Evolutionary conservation across 2,329 filamentous ascomycete genomes (phyloP), one percentile per base, ranked within the genome.

Genomic region (Botrytis fabae): DNA sequence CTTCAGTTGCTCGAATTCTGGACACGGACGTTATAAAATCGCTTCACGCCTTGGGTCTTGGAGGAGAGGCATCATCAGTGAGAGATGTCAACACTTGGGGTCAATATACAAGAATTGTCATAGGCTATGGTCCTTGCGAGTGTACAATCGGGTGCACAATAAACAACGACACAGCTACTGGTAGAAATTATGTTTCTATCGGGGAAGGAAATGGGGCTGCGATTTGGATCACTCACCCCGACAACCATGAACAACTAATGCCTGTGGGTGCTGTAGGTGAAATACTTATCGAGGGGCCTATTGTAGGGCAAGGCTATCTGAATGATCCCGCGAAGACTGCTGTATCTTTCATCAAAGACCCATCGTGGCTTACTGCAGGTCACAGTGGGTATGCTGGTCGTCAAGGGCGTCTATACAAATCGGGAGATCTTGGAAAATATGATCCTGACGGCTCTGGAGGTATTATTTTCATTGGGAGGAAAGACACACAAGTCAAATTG

Each of bases 401-500:
- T 8, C 76, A 73, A 14, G 85, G 84, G 1, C 82, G 85, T 7
- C 76, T 90, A 2, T 91, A 90, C 78, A 88, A 87, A 77, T 90
- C 89, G 0, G 89, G 89, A 1, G 89, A 91, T 75, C 81, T 90
- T 0, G 88, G 87, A 1, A 83, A 83, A 40, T 88, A 89, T 71
- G 83, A 87, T 61, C 79, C 81, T 0, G 85, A 90, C 68, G 81
- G 78, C n/a, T 84, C 84, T 10, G 85, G 91, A 57, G 80, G 85
- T 14, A 71, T 71, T 65, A 2, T 70, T 8, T 90, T 89, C 74
- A 83, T 90, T 57, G 89, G 90, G 25, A 85, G 91, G 66, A 90
- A 89, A 76, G 91, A 92, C 77, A 86, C 86, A n/a, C 90, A 91
- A 79, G 87, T 91, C 71, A 93, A 93, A 81, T 82, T 92, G 42